A percentile compares a stretch with the other conserved stretches of the same genome.
phyloP scores from a whole-genome alignment of 192 early-diverging fungal species.

The Backusella australiensis region DNA sequence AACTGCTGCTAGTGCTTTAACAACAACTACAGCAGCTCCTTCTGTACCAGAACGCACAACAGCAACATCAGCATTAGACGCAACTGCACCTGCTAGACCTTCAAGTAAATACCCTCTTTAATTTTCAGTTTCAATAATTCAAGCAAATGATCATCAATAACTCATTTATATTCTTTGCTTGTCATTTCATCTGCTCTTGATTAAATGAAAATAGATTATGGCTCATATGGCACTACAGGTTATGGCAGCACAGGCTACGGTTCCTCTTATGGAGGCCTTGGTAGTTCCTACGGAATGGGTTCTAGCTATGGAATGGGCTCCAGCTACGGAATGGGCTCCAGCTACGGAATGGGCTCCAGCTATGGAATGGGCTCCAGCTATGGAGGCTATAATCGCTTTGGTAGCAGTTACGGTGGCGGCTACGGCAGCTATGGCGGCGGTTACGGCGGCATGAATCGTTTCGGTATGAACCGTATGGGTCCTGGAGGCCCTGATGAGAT shows the following conservation, averaged over 20 bases:
- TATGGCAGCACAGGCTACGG: slow-evolving; percentile 29
- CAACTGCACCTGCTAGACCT: slow-evolving; percentile 5
- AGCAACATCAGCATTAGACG: slow-evolving; percentile 5
- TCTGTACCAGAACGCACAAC: slow-evolving; percentile 40
- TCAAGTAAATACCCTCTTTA: slow-evolving; percentile 3
- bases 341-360: slow-evolving; percentile 40
- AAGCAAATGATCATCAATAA: neutral
- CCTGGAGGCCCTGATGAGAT: slow-evolving; percentile 59
- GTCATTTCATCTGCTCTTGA: neutral
- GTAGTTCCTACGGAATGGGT: slow-evolving; percentile 36
- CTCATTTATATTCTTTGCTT: neutral
- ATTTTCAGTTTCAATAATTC: neutral
- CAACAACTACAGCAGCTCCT: slow-evolving; percentile 37
- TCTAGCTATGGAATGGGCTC: slow-evolving; percentile 38
- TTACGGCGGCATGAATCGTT: slow-evolving; percentile 31
- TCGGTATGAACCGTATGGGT: slow-evolving; percentile 34
- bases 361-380: slow-evolving; percentile 45
- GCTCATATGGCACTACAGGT: slow-evolving; percentile 32
- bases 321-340: slow-evolving; percentile 25
- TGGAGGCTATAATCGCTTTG: slow-evolving; percentile 32
- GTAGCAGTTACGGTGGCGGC: slow-evolving; percentile 35
- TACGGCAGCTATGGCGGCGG: slow-evolving; percentile 37
- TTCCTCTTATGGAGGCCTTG: slow-evolving; percentile 35
- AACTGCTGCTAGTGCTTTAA: slow-evolving; percentile 24
- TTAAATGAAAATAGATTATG: slow-evolving; percentile 16